phyloP scores from a whole-genome alignment of 768 basidiomycete genomes.

The Erythrobasidium yunnanense region DNA sequence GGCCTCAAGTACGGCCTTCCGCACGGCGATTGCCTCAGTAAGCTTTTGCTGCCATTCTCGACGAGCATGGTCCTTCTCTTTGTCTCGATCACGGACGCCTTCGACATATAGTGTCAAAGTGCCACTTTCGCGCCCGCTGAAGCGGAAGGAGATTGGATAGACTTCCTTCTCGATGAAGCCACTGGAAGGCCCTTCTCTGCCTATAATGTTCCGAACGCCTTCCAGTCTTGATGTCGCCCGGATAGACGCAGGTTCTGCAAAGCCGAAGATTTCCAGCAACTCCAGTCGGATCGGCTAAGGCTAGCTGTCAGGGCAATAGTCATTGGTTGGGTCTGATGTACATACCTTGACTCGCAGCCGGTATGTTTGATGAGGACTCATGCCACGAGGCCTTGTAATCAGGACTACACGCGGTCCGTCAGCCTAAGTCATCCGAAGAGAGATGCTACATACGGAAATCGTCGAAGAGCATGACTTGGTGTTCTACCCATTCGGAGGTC shows the following conservation, averaged over 20 bases:
- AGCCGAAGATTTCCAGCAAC: constrained; percentile 47
- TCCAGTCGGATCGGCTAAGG: constrained; percentile 95
- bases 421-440: constrained; percentile 29
- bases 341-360: constrained; percentile 59
- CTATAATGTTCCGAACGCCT: background rate
- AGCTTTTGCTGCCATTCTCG: constrained; percentile 81
- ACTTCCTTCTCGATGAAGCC: constrained; percentile 42
- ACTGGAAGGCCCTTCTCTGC: background rate
- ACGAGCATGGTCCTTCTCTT: constrained; percentile 48
- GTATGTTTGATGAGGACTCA: constrained; percentile 70
- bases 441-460: constrained; percentile 48
- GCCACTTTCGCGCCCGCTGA: constrained; percentile 78
- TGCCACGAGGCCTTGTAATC: constrained; percentile 51
- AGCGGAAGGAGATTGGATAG: constrained; percentile 79
- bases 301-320: background rate
- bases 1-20: constrained; percentile 68
- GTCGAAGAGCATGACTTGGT: constrained; percentile 83
- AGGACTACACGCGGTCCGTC: background rate
- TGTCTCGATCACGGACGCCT: constrained; percentile 42
- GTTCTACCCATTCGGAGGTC: constrained; percentile 77
- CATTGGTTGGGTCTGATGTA: background rate
- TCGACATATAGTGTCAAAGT: constrained; percentile 81
- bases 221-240: constrained; percentile 47
- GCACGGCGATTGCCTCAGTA: constrained; percentile 72
- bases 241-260: constrained; percentile 31